Percentiles rank a stretch among this genome's conserved stretches.
phyloP scores from a whole-genome alignment of 176 grass and related monocot species.

The Pontederia crassipes region DNA sequence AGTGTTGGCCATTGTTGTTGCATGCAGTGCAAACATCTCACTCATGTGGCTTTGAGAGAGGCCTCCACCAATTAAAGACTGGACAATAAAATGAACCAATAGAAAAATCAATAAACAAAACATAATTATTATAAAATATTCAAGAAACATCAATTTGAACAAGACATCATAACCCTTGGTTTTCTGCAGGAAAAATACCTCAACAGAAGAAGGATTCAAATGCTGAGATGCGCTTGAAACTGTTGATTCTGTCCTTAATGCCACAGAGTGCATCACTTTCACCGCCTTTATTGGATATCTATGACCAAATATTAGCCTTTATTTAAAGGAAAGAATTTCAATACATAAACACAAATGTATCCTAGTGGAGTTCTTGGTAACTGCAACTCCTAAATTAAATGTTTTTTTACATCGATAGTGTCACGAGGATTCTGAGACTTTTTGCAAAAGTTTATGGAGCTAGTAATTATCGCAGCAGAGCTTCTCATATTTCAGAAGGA shows the following conservation, averaged over 20 bases:
- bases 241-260: conserved; percentile 83
- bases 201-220: conserved; percentile 30
- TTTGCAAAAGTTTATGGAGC: not conserved
- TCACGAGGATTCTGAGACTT: not conserved
- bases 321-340: not conserved
- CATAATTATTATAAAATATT: too few relatives aligned
- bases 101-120: not conserved
- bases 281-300: conserved; percentile 97
- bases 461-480: not conserved
- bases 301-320: conserved; percentile 15
- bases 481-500: too few relatives aligned
- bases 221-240: conserved; percentile 33
- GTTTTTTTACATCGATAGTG: too few relatives aligned
- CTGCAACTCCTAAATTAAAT: not conserved
- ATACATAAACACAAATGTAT: not conserved
- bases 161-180: too few relatives aligned
- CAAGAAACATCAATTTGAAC: too few relatives aligned
- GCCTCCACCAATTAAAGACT: conserved; percentile 35
- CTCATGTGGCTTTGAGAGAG: conserved; percentile 60
- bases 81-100: conserved; percentile 23
- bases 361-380: not conserved
- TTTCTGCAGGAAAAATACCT: too few relatives aligned
- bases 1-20: conserved; percentile 82
- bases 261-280: conserved; percentile 93
- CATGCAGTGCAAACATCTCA: conserved; percentile 79